A percentile compares a stretch with the other conserved stretches of the same genome.
These are phyloP conservation scores for Tolypocladium tundrense DNA, from an alignment of 2,329 filamentous ascomycete species.

Conservation along the genomic window DNA sequence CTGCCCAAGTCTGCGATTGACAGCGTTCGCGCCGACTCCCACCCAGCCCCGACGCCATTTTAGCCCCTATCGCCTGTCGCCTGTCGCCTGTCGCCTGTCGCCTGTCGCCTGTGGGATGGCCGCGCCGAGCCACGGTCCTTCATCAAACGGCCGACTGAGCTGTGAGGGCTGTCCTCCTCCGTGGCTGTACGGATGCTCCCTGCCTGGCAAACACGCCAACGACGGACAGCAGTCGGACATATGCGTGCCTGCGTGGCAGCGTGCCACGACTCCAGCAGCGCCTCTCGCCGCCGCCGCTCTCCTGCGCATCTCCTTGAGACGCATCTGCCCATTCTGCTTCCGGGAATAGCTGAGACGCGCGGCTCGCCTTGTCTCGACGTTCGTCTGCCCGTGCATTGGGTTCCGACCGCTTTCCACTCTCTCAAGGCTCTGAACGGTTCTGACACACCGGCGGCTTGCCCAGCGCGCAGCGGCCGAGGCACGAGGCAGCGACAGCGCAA, in stretches of 20 bases:
- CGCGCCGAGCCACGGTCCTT: not conserved
- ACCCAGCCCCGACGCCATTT: not conserved
- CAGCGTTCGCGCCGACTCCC: not conserved
- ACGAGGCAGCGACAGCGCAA: not conserved
- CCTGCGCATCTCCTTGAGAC: not conserved
- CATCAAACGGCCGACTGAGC: not conserved
- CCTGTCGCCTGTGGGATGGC: not conserved
- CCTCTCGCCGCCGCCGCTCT: not conserved
- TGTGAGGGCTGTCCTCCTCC: no score
- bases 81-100: no score
- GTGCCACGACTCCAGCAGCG: not conserved
- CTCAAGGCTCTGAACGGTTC: not conserved
- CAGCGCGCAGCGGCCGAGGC: not conserved
- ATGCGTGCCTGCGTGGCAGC: not conserved
- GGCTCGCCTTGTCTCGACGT: not conserved
- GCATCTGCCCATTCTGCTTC: not conserved
- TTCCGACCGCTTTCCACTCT: not conserved
- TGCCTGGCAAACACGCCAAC: not conserved
- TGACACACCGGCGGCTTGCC: not conserved
- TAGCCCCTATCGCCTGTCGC: not conserved
- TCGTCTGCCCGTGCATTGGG: not conserved
- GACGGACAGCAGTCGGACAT: not conserved
- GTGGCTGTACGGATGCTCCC: not conserved
- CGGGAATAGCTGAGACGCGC: not conserved
- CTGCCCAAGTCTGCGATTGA: not conserved